Base-by-base conservation (phyloP, 129 eudicot species). In the Helichrysum umbraculigerum region DNA sequence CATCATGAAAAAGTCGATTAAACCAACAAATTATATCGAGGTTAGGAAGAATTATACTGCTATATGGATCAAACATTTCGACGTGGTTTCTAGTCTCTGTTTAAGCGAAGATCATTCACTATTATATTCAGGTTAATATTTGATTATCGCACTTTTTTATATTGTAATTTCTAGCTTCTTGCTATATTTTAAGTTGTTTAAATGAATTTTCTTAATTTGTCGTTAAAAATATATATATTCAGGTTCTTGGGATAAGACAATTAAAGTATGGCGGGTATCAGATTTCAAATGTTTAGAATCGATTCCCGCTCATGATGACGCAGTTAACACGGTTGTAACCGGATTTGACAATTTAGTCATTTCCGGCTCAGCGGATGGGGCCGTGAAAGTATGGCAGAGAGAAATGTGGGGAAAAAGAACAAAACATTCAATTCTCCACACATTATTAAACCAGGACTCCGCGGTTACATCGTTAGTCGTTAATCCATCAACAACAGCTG, bases 161-260 rank as follows among this genome's bases (percentile, higher is more conserved):
- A 25, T 25, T 25, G 28, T 25, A 25, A 25, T 25, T 25, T 25
- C 28, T 25, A 25, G 28, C 28, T 25, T 25, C 28, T 25, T 25
- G 28, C 28, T 25, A 25, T 25, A 25, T 25, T 25, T 25, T 25
- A 25, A 25, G 28, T 25, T 25, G 28, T 25, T 25, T 25, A 25
- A 25, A 25, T 25, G 34, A 32, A 32, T 32, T 32, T 32, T 32
- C 2, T 32, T 2, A 32, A 32, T 4, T 32, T 25, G 28, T 25
- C 28, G 28, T 25, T 25, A 4, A 32, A 32, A 32, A 29, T 91
- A 89, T 71, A 85, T 92, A n/a, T n/a, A n/a, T n/a, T n/a, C n/a
- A 3, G 86, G 90, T 7, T 89, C 96, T 1, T 89, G 92, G 92
- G 97, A 91, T 56, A 78, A 78, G 19, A 85, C 92, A 91, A n/a